phyloP scores from a whole-genome alignment of 2,329 filamentous ascomycete species.

The Colletotrichum limetticola region DNA sequence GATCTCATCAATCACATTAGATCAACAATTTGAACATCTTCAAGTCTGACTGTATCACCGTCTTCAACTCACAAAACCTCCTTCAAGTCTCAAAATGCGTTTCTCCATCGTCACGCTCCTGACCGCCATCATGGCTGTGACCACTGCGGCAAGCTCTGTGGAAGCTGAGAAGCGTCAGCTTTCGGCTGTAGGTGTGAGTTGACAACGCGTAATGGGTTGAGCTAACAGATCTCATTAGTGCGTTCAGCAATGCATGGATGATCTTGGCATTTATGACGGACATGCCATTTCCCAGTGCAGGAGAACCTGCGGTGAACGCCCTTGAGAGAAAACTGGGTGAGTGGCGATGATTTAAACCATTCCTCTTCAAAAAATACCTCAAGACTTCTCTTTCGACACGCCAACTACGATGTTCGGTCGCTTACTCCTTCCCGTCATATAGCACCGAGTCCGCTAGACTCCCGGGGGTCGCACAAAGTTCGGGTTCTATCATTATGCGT shows the following conservation, averaged over 20 bases:
- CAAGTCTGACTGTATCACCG: not conserved
- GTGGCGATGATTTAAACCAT: not conserved
- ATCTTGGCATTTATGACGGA: conserved; percentile 15
- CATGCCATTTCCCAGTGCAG: not conserved
- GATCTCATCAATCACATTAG: not conserved
- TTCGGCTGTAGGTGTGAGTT: not conserved
- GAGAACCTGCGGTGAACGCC: conserved; percentile 5
- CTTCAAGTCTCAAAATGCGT: not conserved
- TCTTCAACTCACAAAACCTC: too few relatives aligned
- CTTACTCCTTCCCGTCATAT: too few relatives aligned
- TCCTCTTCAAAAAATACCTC: too few relatives aligned
- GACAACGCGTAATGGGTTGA: too few relatives aligned
- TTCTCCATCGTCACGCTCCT: not conserved
- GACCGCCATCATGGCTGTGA: not conserved
- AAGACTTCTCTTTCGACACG: too few relatives aligned
- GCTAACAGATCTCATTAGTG: not conserved
- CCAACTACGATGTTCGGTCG: too few relatives aligned
- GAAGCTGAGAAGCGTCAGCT: conserved; percentile 6
- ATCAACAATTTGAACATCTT: not conserved
- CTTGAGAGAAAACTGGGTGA: not conserved
- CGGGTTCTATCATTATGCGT: too few relatives aligned
- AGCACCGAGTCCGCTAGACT: too few relatives aligned
- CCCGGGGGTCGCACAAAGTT: too few relatives aligned
- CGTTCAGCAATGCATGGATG: conserved; percentile 2
- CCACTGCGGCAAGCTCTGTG: not conserved